Base-by-base conservation (phyloP, 768 basidiomycete genomes). In the Mrakia gelida region DNA sequence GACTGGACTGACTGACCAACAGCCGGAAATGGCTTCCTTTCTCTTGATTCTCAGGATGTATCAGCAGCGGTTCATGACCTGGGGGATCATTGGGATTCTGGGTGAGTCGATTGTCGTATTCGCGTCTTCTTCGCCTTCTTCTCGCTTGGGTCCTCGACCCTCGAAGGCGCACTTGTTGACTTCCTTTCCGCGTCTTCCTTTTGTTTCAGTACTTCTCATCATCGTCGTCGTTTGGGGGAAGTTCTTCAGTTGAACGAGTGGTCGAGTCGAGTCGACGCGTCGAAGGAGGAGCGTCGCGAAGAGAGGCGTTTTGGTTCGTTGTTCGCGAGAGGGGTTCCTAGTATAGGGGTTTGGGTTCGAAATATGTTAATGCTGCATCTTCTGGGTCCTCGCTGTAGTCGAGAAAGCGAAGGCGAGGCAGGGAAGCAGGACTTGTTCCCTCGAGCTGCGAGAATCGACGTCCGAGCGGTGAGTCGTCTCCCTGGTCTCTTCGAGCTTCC, bases 51-150 rank as follows among this genome's bases (percentile, higher is more conserved):
- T 38, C 83, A 99, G 97, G 86, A 97, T 98, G 94, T 95, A 98
- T 84, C 94, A 97, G 84, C 96, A 99, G 82, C 91, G 93, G 73
- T 88, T 92, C 70, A 88, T 97, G 70, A 98, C 95, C 8, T 92
- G 85, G 56, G 91, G 89, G 59, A 98, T 98, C 81, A 91, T 99
- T 77, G 85, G 87, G 76, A 89, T 98, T 41, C 91, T 98, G 2
- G 73, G 77, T 78, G 26, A 62, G 67, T 38, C 70, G 95, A 98
- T 81, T 82, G 82, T 67, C 71, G 95, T 98, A 81, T 82, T 82
- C 71, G 13, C 28, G 15, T 34, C 52, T 28, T 23, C 28, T 72
- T 49, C 43, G 18, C 34, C 5, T 41, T 34, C 16, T n/a, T n/a
- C n/a, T n/a, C n/a, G n/a, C n/a, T n/a, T n/a, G n/a, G n/a, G n/a